Percentiles rank a stretch among this genome's conserved stretches.
Evolutionary conservation across 2,329 filamentous ascomycete species (phyloP).

Genomic region (Xylaria sp.): DNA sequence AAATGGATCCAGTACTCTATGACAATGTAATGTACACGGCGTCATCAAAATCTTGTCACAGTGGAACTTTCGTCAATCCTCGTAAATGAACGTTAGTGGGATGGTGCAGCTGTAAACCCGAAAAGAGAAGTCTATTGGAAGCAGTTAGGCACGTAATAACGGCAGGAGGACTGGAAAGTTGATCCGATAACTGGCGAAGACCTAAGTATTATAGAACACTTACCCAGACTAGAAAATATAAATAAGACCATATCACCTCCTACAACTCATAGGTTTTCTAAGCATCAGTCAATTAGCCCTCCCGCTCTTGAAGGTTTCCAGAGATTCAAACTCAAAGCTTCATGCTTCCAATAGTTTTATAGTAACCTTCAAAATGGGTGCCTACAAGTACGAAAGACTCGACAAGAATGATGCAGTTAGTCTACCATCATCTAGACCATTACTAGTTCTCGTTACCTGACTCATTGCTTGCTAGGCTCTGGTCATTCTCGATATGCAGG

Average conservation of each 20-base stretch:
- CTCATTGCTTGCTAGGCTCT: conserved; percentile 57
- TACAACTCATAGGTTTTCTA: background rate
- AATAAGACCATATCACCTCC: conserved; percentile 10
- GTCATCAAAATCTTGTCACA: background rate
- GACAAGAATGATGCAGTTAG: conserved; percentile 50
- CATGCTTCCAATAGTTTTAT: background rate
- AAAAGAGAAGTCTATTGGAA: background rate
- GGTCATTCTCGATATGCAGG: conserved; percentile 69
- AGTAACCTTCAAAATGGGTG: conserved; percentile 22
- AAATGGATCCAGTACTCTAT: background rate
- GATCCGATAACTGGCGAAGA: background rate
- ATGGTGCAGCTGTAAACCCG: background rate
- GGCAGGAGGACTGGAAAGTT: background rate
- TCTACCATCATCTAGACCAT: background rate
- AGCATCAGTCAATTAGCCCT: background rate
- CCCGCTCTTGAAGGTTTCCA: background rate
- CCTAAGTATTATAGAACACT: background rate
- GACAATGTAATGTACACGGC: background rate
- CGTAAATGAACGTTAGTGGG: background rate
- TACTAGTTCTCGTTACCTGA: conserved; percentile 35
- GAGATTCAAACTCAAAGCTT: background rate
- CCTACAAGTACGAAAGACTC: conserved; percentile 51
- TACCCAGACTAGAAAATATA: conserved; percentile 9
- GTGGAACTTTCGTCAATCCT: conserved; percentile 7
- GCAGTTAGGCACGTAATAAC: background rate